Percentiles rank a stretch among this genome's conserved stretches.
Evolutionary conservation across 257 asterid species (phyloP).

Genomic region (Scutellaria minor): DNA sequence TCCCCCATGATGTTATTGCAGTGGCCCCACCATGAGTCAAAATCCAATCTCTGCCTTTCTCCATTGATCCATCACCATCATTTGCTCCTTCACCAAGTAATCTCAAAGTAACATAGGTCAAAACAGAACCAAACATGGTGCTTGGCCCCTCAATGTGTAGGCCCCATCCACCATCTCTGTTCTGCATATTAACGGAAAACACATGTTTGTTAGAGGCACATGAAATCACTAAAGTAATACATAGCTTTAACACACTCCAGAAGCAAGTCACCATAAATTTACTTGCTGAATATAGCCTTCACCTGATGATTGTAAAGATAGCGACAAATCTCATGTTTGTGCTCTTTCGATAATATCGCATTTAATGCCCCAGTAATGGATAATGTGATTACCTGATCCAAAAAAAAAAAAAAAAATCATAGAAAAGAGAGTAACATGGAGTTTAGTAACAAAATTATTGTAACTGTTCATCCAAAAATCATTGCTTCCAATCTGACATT

Average conservation of each 20-base stretch:
- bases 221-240: conserved; percentile 25
- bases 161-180: conserved; percentile 99
- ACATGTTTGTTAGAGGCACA: conserved; percentile 20
- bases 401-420: conserved; percentile 31
- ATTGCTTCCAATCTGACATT: conserved; percentile 16
- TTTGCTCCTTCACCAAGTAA: conserved; percentile 96
- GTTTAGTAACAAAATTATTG: background rate
- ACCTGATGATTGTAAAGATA: conserved; percentile 98
- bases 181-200: conserved; percentile 54
- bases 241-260: conserved; percentile 24
- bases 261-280: conserved; percentile 1
- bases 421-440: conserved; percentile 14
- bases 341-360: conserved; percentile 81
- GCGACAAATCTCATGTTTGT: conserved; percentile 88
- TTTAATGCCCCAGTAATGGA: conserved; percentile 87
- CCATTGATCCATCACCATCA: conserved; percentile 94
- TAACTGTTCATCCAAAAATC: background rate
- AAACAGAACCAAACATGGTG: conserved; percentile 96
- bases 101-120: conserved; percentile 88
- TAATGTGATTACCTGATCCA: conserved; percentile 72
- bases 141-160: conserved; percentile 99
- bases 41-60: conserved; percentile 94
- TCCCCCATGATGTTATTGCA: conserved; percentile 96
- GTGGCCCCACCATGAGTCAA: conserved; percentile 94
- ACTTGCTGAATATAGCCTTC: conserved; percentile 27